Conservation (phyloP, 768 basidiomycete species). For the Dioszegia hungarica region DNA sequence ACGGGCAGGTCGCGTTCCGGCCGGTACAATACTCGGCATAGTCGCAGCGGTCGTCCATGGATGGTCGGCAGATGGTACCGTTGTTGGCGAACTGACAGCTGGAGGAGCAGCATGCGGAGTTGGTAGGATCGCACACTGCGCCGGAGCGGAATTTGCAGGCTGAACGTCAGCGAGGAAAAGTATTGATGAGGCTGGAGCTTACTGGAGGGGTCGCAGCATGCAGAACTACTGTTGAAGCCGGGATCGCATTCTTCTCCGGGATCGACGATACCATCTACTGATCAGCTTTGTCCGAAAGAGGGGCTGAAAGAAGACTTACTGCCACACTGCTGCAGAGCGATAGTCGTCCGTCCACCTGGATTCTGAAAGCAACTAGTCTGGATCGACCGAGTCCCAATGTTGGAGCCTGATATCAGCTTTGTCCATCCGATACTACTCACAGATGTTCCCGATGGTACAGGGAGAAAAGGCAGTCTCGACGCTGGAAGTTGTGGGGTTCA, state of each 20-base stretch:
- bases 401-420: constrained; percentile 54
- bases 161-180: constrained; percentile 30
- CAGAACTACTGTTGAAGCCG: constrained; percentile 54
- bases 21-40: constrained; percentile 70
- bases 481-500: constrained; percentile 67
- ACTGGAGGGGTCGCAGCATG: constrained; percentile 70
- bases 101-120: constrained; percentile 67
- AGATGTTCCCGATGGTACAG: constrained; percentile 80
- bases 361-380: constrained; percentile 67
- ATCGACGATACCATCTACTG: constrained; percentile 47
- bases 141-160: constrained; percentile 56
- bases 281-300: constrained; percentile 1
- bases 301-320: constrained; percentile 23
- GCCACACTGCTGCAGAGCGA: constrained; percentile 42
- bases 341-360: constrained; percentile 52
- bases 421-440: constrained; percentile 49
- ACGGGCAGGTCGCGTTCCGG: constrained; percentile 65
- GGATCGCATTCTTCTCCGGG: constrained; percentile 84
- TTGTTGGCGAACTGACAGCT: constrained; percentile 62
- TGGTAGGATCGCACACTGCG: constrained; percentile 73
- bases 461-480: constrained; percentile 68
- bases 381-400: constrained; percentile 55
- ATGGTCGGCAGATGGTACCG: constrained; percentile 65
- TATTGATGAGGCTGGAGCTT: constrained; percentile 6
- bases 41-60: constrained; percentile 66